phyloP scores from a whole-genome alignment of 768 basidiomycete genomes.

The Russula ochroleuca region DNA sequence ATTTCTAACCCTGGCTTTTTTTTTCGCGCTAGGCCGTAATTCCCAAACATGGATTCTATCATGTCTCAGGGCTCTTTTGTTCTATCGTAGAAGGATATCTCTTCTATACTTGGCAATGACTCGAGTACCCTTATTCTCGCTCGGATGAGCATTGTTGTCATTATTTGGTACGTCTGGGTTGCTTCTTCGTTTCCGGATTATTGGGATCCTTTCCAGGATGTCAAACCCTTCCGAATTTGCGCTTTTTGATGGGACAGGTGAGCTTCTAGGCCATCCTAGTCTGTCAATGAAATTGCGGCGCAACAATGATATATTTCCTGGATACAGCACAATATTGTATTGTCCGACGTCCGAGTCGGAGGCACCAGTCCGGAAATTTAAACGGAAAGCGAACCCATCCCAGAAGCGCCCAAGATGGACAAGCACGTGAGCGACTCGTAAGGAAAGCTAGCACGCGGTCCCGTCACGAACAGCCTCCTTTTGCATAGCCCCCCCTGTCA shows the following conservation, averaged over 20 bases:
- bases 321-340: no score
- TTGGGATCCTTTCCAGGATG: background rate
- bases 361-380: background rate
- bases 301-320: background rate
- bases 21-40: background rate
- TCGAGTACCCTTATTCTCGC: background rate
- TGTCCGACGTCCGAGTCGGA: background rate
- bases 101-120: background rate
- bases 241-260: background rate
- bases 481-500: background rate
- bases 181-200: background rate
- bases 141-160: background rate
- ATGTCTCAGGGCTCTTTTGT: background rate
- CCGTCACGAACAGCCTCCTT: background rate
- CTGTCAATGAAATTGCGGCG: background rate
- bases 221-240: background rate
- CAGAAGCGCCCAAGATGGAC: background rate
- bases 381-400: background rate
- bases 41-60: background rate
- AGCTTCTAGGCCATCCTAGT: background rate
- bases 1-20: background rate
- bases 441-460: slow-evolving; percentile 1
- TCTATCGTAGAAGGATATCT: background rate
- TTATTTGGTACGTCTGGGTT: background rate
- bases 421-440: background rate